phyloP scores from a whole-genome alignment of 225 moss, liverwort and hornwort genomes.

The Polytrichum commune region DNA sequence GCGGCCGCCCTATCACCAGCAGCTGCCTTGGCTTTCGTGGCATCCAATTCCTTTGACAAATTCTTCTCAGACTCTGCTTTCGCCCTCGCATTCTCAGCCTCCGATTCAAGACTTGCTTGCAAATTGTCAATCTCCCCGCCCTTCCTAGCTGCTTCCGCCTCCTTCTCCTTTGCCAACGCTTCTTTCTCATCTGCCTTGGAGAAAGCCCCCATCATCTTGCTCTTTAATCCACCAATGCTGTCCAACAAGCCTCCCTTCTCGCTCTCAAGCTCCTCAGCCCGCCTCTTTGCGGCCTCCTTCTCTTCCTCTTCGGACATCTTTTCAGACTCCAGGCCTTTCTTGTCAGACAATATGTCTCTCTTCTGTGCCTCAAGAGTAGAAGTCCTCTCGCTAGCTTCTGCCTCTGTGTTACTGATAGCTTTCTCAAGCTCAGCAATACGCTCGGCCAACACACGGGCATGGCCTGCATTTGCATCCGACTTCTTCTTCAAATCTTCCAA shows the following conservation, averaged over 20 bases:
- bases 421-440: conserved; percentile 47
- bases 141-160: conserved; percentile 24
- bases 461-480: conserved; percentile 40
- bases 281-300: conserved; percentile 27
- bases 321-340: background rate
- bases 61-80: conserved; percentile 19
- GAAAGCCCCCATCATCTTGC: conserved; percentile 36
- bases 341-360: conserved; percentile 17
- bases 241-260: conserved; percentile 48
- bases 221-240: conserved; percentile 36
- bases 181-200: conserved; percentile 45
- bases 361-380: conserved; percentile 20
- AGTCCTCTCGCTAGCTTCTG: conserved; percentile 21
- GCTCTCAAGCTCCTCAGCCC: conserved; percentile 24
- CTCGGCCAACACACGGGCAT: conserved; percentile 55
- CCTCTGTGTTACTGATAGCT: conserved; percentile 7
- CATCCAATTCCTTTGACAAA: conserved; percentile 30
- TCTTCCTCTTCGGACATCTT: conserved; percentile 10
- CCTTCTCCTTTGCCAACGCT: conserved; percentile 18
- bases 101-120: conserved; percentile 2
- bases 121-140: conserved; percentile 14
- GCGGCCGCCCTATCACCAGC: conserved; percentile 33
- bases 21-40: conserved; percentile 37
- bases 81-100: conserved; percentile 21
- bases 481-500: conserved; percentile 33